Percentiles rank a stretch among this genome's conserved stretches.
Conservation (phyloP, 2,329 filamentous ascomycete species). For the Hypomyces perniciosus region DNA sequence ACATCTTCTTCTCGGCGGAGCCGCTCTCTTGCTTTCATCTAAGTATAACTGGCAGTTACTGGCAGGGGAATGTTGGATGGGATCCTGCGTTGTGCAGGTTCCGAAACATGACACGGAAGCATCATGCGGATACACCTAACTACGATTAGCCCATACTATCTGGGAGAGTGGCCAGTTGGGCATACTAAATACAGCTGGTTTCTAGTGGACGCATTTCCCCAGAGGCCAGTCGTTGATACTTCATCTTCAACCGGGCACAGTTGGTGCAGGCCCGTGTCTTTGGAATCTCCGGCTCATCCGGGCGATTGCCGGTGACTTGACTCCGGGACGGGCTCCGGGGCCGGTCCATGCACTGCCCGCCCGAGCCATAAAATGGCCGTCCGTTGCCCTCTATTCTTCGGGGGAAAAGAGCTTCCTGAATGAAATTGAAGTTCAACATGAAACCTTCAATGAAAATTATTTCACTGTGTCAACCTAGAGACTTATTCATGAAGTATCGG, state of each 20-base stretch:
- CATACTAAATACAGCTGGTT: slow-evolving; percentile 24
- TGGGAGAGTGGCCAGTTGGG: neutral
- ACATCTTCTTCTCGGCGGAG: slow-evolving; percentile 35
- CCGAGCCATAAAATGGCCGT: neutral
- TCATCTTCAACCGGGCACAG: slow-evolving; percentile 32
- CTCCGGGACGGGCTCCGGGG: neutral
- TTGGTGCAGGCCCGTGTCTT: slow-evolving; percentile 26
- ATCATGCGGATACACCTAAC: slow-evolving; percentile 30
- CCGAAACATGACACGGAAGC: slow-evolving; percentile 28
- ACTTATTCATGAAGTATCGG: no score
- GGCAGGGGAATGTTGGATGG: slow-evolving; percentile 27
- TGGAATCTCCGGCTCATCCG: neutral
- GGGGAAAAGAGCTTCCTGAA: no score
- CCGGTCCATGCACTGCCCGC: neutral
- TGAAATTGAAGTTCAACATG: no score
- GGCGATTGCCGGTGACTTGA: neutral
- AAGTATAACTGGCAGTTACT: neutral
- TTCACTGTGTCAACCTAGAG: no score
- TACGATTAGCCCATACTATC: neutral
- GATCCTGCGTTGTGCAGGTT: slow-evolving; percentile 27
- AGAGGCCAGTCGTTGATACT: slow-evolving; percentile 27
- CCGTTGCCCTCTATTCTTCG: neutral
- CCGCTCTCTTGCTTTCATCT: slow-evolving; percentile 26
- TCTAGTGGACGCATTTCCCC: slow-evolving; percentile 16
- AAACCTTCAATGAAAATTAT: no score